phyloP scores from a whole-genome alignment of 2,329 filamentous ascomycete genomes.

The Fusarium subglutinans region DNA sequence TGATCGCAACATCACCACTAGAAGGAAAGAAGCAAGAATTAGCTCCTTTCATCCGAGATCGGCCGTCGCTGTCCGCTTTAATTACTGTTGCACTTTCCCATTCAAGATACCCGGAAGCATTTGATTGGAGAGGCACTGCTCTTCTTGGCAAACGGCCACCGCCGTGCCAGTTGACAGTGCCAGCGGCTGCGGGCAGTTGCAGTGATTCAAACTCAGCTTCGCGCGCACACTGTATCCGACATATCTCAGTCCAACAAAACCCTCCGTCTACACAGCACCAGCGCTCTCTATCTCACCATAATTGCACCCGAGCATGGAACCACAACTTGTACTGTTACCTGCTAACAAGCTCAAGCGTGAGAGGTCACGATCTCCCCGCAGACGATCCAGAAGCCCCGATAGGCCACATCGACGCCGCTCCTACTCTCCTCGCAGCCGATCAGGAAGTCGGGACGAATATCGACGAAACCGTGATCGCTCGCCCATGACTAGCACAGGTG shows the following conservation, averaged over 20 bases:
- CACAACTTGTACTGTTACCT: conserved; percentile 4
- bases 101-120: not conserved
- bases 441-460: conserved; percentile 78
- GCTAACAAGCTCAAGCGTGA: conserved; percentile 72
- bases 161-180: not conserved
- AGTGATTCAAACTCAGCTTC: conserved; percentile 28
- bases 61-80: conserved; percentile 21
- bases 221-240: conserved; percentile 10
- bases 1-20: conserved; percentile 25
- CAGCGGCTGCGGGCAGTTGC: conserved; percentile 5
- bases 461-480: conserved; percentile 80
- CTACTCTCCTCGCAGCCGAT: conserved; percentile 82
- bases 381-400: conserved; percentile 85
- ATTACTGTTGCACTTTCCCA: not conserved
- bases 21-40: conserved; percentile 21
- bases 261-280: conserved; percentile 16
- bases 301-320: conserved; percentile 29
- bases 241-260: conserved; percentile 8
- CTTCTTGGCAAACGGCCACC: not conserved
- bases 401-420: conserved; percentile 76
- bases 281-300: conserved; percentile 9
- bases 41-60: conserved; percentile 38
- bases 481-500: conserved; percentile 82
- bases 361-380: conserved; percentile 81
- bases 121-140: conserved; percentile 6